phyloP scores from a whole-genome alignment of 2,329 filamentous ascomycete genomes.

The Colletotrichum tropicicola region DNA sequence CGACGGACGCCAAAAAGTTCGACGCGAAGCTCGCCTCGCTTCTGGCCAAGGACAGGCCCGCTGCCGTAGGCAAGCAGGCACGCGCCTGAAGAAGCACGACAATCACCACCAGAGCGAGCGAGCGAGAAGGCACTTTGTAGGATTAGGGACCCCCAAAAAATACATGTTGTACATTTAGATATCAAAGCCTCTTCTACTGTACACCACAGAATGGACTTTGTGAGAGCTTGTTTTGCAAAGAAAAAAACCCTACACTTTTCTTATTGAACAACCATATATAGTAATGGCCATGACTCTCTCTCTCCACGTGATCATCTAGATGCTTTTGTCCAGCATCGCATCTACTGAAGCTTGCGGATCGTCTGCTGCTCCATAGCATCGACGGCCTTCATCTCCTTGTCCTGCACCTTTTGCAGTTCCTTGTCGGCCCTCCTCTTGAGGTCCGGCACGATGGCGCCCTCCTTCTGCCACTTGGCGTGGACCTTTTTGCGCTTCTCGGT shows the following conservation, averaged over 20 bases:
- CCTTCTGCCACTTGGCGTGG: constrained; percentile 59
- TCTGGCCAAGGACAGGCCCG: constrained; percentile 33
- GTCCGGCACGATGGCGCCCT: constrained; percentile 53
- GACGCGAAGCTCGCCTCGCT: constrained; percentile 49
- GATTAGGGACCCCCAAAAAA: constrained; percentile 14
- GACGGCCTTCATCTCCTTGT: constrained; percentile 62
- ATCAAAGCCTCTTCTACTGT: constrained; percentile 19
- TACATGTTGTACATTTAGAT: constrained; percentile 24
- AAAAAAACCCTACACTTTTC: too few relatives aligned
- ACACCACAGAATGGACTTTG: constrained; percentile 1
- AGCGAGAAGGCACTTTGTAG: not conserved
- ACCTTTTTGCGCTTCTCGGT: constrained; percentile 57
- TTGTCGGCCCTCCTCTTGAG: constrained; percentile 57
- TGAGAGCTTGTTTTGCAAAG: not conserved
- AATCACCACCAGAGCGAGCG: too few relatives aligned
- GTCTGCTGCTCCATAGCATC: constrained; percentile 59
- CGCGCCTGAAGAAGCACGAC: too few relatives aligned
- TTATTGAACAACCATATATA: too few relatives aligned
- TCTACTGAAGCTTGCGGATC: constrained; percentile 49
- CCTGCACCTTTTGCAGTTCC: constrained; percentile 58
- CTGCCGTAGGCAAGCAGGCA: not conserved
- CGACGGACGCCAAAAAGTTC: constrained; percentile 45
- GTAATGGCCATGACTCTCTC: too few relatives aligned
- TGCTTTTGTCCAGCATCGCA: too few relatives aligned
- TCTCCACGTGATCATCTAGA: not conserved